Percentiles rank a stretch among this genome's conserved stretches.
Conservation (phyloP, 345 rosid genomes). For the Gossypium rotundifolium region DNA sequence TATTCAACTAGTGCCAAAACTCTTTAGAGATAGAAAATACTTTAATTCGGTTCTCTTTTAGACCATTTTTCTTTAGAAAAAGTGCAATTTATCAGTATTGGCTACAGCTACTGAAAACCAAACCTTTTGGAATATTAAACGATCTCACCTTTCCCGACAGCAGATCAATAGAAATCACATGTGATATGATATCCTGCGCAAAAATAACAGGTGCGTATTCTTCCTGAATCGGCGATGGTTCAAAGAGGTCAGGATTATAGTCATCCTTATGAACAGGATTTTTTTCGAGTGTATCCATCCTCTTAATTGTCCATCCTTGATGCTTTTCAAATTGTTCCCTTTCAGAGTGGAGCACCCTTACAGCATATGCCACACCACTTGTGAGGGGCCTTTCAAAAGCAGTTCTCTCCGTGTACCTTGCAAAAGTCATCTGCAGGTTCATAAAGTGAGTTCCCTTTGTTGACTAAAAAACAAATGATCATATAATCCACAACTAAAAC, state of each 20-base stretch:
- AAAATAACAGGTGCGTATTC: constrained; percentile 99
- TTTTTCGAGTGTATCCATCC: constrained; percentile 64
- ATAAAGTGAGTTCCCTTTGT: constrained; percentile 27
- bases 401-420: constrained; percentile 88
- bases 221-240: constrained; percentile 76
- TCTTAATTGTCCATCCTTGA: constrained; percentile 90
- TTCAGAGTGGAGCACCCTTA: constrained; percentile 83
- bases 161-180: constrained; percentile 87
- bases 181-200: constrained; percentile 92
- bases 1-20: background rate
- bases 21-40: background rate
- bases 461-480: constrained; percentile 8
- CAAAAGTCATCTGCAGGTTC: constrained; percentile 64
- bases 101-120: background rate
- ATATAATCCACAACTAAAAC: constrained; percentile 11
- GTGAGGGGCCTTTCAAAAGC: constrained; percentile 98
- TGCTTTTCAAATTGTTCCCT: constrained; percentile 82
- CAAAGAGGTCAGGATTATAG: constrained; percentile 44
- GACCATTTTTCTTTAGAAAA: background rate
- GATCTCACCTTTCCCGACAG: constrained; percentile 80
- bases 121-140: constrained; percentile 11
- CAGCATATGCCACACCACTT: constrained; percentile 96
- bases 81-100: background rate
- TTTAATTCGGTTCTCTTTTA: background rate
- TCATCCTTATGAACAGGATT: constrained; percentile 84